Evolutionary conservation across 2,329 filamentous ascomycete genomes (phyloP), one percentile per base, ranked within the genome.

Genomic region (Claviceps monticola): DNA sequence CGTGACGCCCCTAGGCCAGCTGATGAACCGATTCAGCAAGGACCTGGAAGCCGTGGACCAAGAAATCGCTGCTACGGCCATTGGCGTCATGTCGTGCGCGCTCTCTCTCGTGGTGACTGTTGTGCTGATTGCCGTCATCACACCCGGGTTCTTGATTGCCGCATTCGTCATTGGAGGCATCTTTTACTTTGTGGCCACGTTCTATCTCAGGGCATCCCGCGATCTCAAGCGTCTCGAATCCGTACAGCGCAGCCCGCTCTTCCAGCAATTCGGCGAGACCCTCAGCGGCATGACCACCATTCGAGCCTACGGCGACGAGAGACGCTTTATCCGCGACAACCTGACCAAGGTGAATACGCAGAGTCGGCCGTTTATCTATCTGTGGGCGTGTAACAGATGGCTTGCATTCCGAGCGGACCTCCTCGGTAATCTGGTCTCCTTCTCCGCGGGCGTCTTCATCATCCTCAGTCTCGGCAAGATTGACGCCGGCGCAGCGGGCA

Each of bases 11-110:
- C 78, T 97, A 0, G 93, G 93, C 13, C 91, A 96, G 68, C 76
- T 98, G 61, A 97, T 97, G 84, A 98, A 98, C 68, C 82, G 93
- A 19, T 98, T 98, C 71, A 97, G 91, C 65, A 97, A 97, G 68
- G 93, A 98, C 65, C 79, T 98, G 14, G 90, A 98, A 66, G 83
- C 89, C 11, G 78, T 98, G 19, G 93, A 98, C 59, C 93, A 98
- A 65, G 93, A 98, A 66, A 87, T 98, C 53, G 90, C 93, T 0
- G 88, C 90, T 2, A 83, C 94, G 42, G 91, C 93, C 21, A 90
- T 97, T 58, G 79, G 80, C 51, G 78, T 84, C 50, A 79, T 84
- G 67, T 75, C 73, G n/a, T 84, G 78, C 59, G 76, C 72, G 1
- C 69, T 84, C 54, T 78, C 74, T 36, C 77, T 97, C 45, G 63